phyloP scores from a whole-genome alignment of 2,329 filamentous ascomycete species.

The Penicillium sp. region DNA sequence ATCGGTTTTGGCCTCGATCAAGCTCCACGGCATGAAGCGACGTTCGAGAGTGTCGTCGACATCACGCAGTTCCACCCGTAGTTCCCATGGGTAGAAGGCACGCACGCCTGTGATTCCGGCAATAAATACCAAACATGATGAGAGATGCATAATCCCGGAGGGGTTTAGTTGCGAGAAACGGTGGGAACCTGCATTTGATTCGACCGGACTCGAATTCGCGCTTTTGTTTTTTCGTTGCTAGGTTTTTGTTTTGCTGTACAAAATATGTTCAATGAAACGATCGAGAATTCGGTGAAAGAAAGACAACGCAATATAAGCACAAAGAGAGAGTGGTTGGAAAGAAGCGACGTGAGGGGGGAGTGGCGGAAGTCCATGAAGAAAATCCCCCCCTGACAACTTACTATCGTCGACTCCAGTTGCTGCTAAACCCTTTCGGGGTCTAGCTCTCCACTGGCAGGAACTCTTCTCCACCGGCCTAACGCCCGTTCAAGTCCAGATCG shows the following conservation, averaged over 20 bases:
- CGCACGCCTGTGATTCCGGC: constrained; percentile 36
- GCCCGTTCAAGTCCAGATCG: constrained; percentile 2
- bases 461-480: not conserved
- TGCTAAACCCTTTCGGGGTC: not conserved
- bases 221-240: not conserved
- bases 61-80: constrained; percentile 22
- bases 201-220: not conserved
- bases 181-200: constrained; percentile 9
- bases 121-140: constrained; percentile 36
- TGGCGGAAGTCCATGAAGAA: constrained; percentile 1
- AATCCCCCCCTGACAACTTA: constrained; percentile 3
- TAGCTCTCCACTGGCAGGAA: constrained; percentile 2
- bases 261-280: not conserved
- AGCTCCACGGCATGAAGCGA: constrained; percentile 38
- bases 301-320: not conserved
- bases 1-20: constrained; percentile 21
- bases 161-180: constrained; percentile 8
- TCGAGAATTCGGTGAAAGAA: not conserved
- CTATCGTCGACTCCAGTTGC: not conserved
- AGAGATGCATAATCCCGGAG: constrained; percentile 38
- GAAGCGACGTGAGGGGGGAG: constrained; percentile 5
- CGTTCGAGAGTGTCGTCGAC: constrained; percentile 19
- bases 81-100: constrained; percentile 48
- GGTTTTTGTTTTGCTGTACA: not conserved
- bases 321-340: not conserved